phyloP scores from a whole-genome alignment of 2,329 filamentous ascomycete genomes.

The Septoria linicola region DNA sequence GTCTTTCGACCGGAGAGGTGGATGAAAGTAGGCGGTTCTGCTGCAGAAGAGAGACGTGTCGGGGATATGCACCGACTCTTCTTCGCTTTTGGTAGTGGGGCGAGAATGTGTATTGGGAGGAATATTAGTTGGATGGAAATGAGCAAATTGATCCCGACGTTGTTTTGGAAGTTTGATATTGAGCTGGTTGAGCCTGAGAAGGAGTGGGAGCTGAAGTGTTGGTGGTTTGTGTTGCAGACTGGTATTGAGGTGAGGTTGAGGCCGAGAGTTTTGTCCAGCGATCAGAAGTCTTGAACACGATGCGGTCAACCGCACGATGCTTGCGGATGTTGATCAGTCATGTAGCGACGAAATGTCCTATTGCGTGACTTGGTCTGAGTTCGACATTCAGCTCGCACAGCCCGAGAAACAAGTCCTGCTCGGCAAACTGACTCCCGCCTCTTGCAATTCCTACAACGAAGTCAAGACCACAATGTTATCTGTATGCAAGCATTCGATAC shows the following conservation, averaged over 20 bases:
- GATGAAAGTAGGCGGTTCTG: slow-evolving; percentile 28
- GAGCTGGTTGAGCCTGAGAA: slow-evolving; percentile 27
- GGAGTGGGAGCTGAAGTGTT: slow-evolving; percentile 21
- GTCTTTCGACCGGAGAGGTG: slow-evolving; percentile 39
- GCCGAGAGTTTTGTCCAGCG: too few relatives aligned
- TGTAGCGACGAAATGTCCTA: too few relatives aligned
- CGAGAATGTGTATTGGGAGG: slow-evolving; percentile 10
- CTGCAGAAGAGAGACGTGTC: not conserved
- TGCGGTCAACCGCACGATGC: too few relatives aligned
- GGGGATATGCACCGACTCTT: slow-evolving; percentile 50
- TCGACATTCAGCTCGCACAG: too few relatives aligned
- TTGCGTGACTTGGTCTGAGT: too few relatives aligned
- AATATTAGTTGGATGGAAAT: slow-evolving; percentile 14
- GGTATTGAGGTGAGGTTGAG: slow-evolving; percentile 17
- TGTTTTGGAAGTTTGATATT: slow-evolving; percentile 26
- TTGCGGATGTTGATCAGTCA: too few relatives aligned
- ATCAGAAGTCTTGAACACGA: too few relatives aligned
- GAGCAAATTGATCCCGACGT: slow-evolving; percentile 5
- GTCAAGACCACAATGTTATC: too few relatives aligned
- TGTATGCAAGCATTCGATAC: too few relatives aligned
- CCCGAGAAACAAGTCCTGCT: too few relatives aligned
- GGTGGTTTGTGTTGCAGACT: slow-evolving; percentile 26
- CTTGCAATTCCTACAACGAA: too few relatives aligned
- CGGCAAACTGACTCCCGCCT: too few relatives aligned
- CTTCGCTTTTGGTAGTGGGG: slow-evolving; percentile 12